Evolutionary conservation across 1,284 basidiomycete species (phyloP).

Genomic region (Trichosporon sp.): DNA sequence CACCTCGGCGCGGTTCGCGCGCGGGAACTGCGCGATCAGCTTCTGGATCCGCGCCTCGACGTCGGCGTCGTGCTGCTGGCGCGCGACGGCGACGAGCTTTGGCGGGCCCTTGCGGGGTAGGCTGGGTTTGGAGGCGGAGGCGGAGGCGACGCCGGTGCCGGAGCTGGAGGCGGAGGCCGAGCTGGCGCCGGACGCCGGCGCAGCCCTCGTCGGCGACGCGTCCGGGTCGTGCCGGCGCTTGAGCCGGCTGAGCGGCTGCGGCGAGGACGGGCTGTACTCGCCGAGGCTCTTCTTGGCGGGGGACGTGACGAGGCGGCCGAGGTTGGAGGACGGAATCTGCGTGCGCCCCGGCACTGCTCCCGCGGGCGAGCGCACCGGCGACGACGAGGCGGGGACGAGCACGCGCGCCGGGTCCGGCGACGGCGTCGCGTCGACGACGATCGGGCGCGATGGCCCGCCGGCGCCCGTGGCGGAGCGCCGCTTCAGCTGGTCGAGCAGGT

Average conservation of each 20-base stretch:
- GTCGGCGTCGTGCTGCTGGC: slow-evolving; percentile 16
- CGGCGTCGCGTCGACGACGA: background rate
- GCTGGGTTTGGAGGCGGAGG: slow-evolving; percentile 5
- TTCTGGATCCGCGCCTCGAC: slow-evolving; percentile 17
- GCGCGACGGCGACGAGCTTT: slow-evolving; percentile 14
- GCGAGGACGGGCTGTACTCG: slow-evolving; percentile 21
- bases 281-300: background rate
- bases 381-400: slow-evolving; percentile 15
- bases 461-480: background rate
- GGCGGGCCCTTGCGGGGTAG: slow-evolving; percentile 16
- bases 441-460: background rate
- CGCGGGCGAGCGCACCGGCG: background rate
- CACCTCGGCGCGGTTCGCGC: slow-evolving; percentile 17
- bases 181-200: background rate
- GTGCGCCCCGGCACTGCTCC: background rate
- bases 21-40: slow-evolving; percentile 23
- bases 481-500: slow-evolving; percentile 3
- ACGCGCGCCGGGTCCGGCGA: slow-evolving; percentile 4
- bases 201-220: slow-evolving; percentile 11
- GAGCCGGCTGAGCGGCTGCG: slow-evolving; percentile 23
- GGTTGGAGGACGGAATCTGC: slow-evolving; percentile 15
- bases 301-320: background rate
- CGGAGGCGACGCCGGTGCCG: no score
- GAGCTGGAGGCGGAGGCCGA: background rate
- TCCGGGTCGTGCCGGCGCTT: slow-evolving; percentile 24